phyloP scores from a whole-genome alignment of 2,329 filamentous ascomycete genomes.

The Alternaria tenuissima region DNA sequence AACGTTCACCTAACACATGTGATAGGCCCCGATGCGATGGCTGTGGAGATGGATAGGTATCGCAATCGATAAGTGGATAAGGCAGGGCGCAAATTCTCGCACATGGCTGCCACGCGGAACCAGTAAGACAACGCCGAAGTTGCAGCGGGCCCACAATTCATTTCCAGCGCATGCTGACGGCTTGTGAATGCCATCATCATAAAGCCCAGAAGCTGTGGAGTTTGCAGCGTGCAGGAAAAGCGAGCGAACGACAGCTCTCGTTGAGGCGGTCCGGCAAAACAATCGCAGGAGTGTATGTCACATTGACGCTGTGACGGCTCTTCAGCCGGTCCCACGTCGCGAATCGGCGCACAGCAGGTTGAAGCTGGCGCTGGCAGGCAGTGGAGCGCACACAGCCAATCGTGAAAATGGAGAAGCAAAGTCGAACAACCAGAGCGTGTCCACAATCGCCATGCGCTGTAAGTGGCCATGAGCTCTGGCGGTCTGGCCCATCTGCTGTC shows the following conservation, averaged over 20 bases:
- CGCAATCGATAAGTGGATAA: conserved; percentile 50
- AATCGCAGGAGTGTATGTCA: conserved; percentile 22
- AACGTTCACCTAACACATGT: conserved; percentile 13
- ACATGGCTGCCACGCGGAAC: conserved; percentile 35
- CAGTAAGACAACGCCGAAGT: conserved; percentile 28
- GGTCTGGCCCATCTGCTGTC: conserved; percentile 12
- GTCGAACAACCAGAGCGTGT: conserved; percentile 20
- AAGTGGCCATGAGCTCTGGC: conserved; percentile 8
- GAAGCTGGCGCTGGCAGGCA: conserved; percentile 27
- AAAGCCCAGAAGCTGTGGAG: conserved; percentile 32
- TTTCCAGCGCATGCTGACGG: conserved; percentile 40
- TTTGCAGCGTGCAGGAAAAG: conserved; percentile 22
- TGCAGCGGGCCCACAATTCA: conserved; percentile 44
- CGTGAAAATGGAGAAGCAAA: conserved; percentile 21
- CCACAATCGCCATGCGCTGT: conserved; percentile 11
- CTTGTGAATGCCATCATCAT: conserved; percentile 29
- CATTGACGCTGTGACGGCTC: conserved; percentile 31
- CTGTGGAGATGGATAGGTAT: conserved; percentile 41
- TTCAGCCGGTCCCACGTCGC: conserved; percentile 27
- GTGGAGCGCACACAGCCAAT: conserved; percentile 31
- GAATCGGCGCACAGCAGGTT: conserved; percentile 32
- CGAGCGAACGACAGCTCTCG: conserved; percentile 27
- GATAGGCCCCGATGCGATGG: conserved; percentile 26
- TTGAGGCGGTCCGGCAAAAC: conserved; percentile 20
- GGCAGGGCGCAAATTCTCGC: conserved; percentile 33